Conservation (phyloP, 1,139 yeast genomes). For the Kodamaea derodonti region DNA sequence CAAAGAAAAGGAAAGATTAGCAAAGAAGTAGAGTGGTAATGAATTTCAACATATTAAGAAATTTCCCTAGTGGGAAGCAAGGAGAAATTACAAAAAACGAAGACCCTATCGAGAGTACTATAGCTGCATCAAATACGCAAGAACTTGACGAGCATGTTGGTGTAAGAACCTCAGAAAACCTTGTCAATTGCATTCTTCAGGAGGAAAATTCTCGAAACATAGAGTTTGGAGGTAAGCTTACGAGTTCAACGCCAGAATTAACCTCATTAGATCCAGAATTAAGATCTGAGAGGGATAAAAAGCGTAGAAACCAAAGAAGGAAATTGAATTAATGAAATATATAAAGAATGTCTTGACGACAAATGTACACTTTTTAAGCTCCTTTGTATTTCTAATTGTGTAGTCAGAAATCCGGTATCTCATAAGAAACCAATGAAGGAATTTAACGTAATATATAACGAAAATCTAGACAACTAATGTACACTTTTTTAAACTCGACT, state of each 20-base stretch:
- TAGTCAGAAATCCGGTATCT: no score
- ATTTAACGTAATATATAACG: no score
- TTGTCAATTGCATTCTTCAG: slow-evolving; percentile 3
- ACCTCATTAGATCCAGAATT: slow-evolving; percentile 32
- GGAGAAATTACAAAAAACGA: no score
- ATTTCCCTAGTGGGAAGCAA: background rate
- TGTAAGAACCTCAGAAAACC: slow-evolving; percentile 1
- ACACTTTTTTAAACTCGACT: no score
- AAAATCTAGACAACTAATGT: no score
- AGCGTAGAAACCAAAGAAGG: slow-evolving; percentile 15
- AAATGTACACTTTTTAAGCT: no score
- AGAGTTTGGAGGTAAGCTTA: slow-evolving; percentile 4
- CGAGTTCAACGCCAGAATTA: slow-evolving; percentile 21
- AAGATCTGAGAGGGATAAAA: slow-evolving; percentile 18
- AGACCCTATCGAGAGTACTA: no score
- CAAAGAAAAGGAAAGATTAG: slow-evolving; percentile 23
- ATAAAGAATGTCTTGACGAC: slow-evolving; percentile 5
- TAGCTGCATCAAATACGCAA: background rate
- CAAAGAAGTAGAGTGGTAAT: slow-evolving; percentile 9
- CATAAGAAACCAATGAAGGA: no score
- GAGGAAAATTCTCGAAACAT: slow-evolving; percentile 8
- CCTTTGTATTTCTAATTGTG: no score
- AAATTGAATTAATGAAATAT: slow-evolving; percentile 7
- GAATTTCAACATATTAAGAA: no score
- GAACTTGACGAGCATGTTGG: no score